Percentiles rank a stretch among this genome's conserved stretches.
phyloP scores from a whole-genome alignment of 768 basidiomycete genomes.

The Lactarius tabidus region DNA sequence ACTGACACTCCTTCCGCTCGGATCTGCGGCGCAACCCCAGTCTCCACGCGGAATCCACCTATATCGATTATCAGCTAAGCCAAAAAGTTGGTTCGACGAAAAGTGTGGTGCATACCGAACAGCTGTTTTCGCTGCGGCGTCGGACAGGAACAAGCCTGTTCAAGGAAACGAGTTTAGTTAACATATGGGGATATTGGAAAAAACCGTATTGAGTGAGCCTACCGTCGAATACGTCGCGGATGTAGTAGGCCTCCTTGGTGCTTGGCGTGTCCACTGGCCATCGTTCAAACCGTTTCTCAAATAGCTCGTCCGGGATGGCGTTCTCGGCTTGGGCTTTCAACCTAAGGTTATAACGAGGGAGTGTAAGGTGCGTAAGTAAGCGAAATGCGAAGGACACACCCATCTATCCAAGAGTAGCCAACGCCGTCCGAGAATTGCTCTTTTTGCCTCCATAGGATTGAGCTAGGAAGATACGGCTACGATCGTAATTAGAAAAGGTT shows the following conservation, averaged over 20 bases:
- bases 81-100: background rate
- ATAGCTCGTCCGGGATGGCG: conserved; percentile 75
- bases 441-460: conserved; percentile 98
- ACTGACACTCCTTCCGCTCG: conserved; percentile 90
- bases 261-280: conserved; percentile 83
- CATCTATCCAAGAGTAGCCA: conserved; percentile 98
- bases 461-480: conserved; percentile 87
- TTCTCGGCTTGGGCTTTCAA: conserved; percentile 85
- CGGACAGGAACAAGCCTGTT: conserved; percentile 74
- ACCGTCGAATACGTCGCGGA: conserved; percentile 90
- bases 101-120: conserved; percentile 59
- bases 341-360: conserved; percentile 30
- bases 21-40: conserved; percentile 95
- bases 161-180: background rate
- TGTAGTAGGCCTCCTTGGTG: conserved; percentile 94
- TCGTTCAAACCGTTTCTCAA: conserved; percentile 65
- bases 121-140: conserved; percentile 85
- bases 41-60: conserved; percentile 94
- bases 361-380: conserved; percentile 3
- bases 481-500: conserved; percentile 1
- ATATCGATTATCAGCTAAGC: conserved; percentile 8
- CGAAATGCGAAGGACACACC: conserved; percentile 40
- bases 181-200: background rate
- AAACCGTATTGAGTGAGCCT: conserved; percentile 24
- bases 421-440: conserved; percentile 99